Evolutionary conservation across 257 asterid species (phyloP).

Genomic region (Solanum neorickii): DNA sequence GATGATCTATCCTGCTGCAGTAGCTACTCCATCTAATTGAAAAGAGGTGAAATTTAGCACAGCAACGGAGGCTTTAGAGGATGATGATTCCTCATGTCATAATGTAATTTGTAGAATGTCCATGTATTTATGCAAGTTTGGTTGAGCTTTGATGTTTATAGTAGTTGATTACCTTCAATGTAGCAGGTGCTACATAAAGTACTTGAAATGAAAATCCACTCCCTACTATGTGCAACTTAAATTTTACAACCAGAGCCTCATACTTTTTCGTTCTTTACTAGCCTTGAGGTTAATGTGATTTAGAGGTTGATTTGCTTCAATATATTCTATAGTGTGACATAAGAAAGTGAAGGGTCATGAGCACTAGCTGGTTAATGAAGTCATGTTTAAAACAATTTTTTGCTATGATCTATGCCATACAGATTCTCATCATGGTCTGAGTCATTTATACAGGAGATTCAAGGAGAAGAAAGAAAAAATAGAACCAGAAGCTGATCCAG

Average conservation of each 20-base stretch:
- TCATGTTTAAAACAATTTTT: conserved; percentile 8
- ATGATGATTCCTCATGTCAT: neutral
- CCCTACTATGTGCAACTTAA: neutral
- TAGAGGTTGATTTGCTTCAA: neutral
- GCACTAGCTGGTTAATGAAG: conserved; percentile 12
- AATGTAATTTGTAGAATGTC: neutral
- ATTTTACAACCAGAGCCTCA: neutral
- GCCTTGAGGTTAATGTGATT: neutral
- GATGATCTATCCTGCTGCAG: neutral
- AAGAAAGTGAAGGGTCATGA: neutral
- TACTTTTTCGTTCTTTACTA: neutral
- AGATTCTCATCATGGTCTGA: conserved; percentile 46
- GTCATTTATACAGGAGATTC: conserved; percentile 78
- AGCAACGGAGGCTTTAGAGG: neutral
- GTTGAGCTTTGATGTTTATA: neutral
- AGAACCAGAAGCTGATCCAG: conserved; percentile 99
- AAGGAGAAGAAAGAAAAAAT: conserved; percentile 84
- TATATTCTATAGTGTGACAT: neutral
- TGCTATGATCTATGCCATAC: neutral
- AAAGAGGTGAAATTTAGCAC: neutral
- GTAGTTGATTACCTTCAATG: neutral
- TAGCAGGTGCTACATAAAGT: neutral
- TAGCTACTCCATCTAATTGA: neutral
- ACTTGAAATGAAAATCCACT: neutral
- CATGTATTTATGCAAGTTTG: neutral